Conservation (phyloP, 73 alveolate genomes). For the Tetrahymena malaccensis region DNA sequence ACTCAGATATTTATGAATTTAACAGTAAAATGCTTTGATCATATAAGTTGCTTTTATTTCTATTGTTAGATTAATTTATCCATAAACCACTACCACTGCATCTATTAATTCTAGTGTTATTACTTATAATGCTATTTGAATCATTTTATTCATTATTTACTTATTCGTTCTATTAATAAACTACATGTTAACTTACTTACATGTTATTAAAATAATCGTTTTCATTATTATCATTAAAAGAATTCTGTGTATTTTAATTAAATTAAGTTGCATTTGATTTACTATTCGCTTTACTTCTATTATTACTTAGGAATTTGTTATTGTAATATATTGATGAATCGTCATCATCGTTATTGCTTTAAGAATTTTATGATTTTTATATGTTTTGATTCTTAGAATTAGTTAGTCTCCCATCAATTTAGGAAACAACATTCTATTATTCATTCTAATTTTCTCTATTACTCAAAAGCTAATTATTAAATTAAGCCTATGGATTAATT, state of each 20-base stretch:
- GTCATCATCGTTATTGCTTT: background rate
- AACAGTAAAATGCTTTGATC: background rate
- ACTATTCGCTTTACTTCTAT: background rate
- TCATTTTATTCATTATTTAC: background rate
- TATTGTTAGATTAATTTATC: background rate
- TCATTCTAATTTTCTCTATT: background rate
- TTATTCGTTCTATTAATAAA: background rate
- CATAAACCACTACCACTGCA: background rate
- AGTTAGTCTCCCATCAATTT: background rate
- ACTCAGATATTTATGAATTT: background rate
- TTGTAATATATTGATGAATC: background rate
- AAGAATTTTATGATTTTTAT: background rate
- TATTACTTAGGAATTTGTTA: background rate
- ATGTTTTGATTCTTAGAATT: background rate
- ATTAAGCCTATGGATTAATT: background rate
- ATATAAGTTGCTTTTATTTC: background rate
- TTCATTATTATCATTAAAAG: background rate
- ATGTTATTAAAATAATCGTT: background rate
- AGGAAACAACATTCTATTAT: background rate
- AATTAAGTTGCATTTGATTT: background rate
- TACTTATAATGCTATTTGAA: background rate
- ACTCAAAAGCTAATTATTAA: background rate
- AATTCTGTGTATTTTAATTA: background rate
- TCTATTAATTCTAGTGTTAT: background rate
- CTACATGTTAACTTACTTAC: too few relatives aligned